phyloP scores from a whole-genome alignment of 495 filamentous ascomycete species.

The Penicillium goetzii region DNA sequence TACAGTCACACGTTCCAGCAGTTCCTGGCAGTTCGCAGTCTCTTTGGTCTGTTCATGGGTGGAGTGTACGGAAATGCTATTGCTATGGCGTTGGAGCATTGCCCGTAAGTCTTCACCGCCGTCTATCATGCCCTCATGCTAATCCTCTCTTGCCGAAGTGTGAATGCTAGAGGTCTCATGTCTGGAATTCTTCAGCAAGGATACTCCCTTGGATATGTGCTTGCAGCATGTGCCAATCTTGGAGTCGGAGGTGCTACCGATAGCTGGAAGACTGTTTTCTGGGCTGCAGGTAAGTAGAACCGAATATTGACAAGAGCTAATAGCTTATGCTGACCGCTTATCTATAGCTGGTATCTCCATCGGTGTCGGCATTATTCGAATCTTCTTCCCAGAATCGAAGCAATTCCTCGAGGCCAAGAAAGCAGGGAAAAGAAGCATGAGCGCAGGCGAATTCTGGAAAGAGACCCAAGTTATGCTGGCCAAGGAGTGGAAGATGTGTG shows the following conservation, averaged over 20 bases:
- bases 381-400: conserved; percentile 69
- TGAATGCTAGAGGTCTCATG: conserved; percentile 71
- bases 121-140: not conserved
- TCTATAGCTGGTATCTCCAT: conserved; percentile 61
- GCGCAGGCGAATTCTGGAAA: conserved; percentile 58
- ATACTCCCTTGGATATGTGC: conserved; percentile 74
- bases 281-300: conserved; percentile 47
- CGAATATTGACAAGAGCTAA: not conserved
- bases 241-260: conserved; percentile 61
- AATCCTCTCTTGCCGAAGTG: conserved; percentile 26
- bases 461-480: conserved; percentile 65
- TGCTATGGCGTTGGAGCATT: conserved; percentile 79
- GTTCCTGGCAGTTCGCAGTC: conserved; percentile 68
- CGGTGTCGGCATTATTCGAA: conserved; percentile 63
- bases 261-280: conserved; percentile 68
- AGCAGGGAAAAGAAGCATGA: conserved; percentile 50
- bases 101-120: conserved; percentile 49
- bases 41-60: conserved; percentile 85
- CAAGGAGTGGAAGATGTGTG: conserved; percentile 70
- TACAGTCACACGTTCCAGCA: conserved; percentile 67
- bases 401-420: conserved; percentile 69
- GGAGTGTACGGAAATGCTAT: conserved; percentile 82
- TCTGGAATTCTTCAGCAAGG: conserved; percentile 79
- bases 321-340: conserved; percentile 5
- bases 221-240: conserved; percentile 71